Conservation (phyloP, 768 basidiomycete species). For the Rossbeevera mucosa region DNA sequence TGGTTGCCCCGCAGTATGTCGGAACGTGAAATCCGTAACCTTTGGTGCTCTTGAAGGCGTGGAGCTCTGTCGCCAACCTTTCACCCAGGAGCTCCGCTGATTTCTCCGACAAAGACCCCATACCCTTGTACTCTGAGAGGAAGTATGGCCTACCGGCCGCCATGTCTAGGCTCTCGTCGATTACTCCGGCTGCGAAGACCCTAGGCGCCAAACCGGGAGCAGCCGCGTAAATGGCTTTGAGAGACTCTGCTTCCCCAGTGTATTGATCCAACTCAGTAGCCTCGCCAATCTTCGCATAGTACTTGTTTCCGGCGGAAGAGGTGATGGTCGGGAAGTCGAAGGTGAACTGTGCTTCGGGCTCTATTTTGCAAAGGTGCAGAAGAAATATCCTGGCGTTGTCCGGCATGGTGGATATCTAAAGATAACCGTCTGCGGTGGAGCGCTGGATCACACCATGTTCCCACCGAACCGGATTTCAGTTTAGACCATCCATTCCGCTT, state of each 20-base stretch:
- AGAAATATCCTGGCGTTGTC: conserved; percentile 32
- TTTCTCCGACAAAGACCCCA: conserved; percentile 42
- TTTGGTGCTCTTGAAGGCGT: conserved; percentile 45
- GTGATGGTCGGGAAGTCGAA: conserved; percentile 42
- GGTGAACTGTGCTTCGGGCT: conserved; percentile 47
- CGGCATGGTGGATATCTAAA: conserved; percentile 11
- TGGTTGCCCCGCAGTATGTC: conserved; percentile 73
- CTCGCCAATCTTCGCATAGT: conserved; percentile 60
- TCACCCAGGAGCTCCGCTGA: conserved; percentile 51
- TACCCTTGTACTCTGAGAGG: conserved; percentile 69
- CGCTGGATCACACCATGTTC: neutral
- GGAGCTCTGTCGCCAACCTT: conserved; percentile 64
- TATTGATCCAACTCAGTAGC: conserved; percentile 58
- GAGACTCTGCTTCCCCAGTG: conserved; percentile 62
- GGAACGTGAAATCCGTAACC: conserved; percentile 71
- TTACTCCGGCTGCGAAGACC: conserved; percentile 47
- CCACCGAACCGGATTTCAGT: neutral
- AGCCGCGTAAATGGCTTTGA: conserved; percentile 57
- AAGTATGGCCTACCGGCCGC: conserved; percentile 51
- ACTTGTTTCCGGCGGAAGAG: conserved; percentile 54
- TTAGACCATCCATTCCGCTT: neutral
- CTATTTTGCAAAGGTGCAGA: conserved; percentile 43
- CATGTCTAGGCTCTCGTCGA: conserved; percentile 23
- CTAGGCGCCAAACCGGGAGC: conserved; percentile 64
- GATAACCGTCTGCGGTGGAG: neutral